phyloP scores from a whole-genome alignment of 2,329 filamentous ascomycete species.

The Mollisiaceae sp. region DNA sequence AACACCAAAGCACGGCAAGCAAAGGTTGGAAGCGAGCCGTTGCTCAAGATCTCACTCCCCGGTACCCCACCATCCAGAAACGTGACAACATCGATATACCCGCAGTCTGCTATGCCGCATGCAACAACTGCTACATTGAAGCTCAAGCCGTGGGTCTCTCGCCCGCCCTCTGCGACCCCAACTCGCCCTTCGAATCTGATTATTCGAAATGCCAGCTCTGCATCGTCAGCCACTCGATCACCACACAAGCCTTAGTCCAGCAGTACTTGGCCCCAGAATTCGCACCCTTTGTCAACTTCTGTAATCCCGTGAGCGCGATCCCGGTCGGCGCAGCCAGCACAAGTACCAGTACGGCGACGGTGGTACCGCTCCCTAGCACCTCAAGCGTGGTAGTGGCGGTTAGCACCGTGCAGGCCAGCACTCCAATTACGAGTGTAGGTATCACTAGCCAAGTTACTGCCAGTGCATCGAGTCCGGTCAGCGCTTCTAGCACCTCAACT shows the following conservation, averaged over 20 bases:
- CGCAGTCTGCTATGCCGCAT: slow-evolving; percentile 55
- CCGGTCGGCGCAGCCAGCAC: slow-evolving; percentile 16
- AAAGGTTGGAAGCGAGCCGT: slow-evolving; percentile 16
- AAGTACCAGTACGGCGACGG: slow-evolving; percentile 21
- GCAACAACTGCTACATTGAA: slow-evolving; percentile 56
- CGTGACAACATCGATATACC: slow-evolving; percentile 50
- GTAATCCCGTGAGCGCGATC: slow-evolving; percentile 26
- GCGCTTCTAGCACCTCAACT: not conserved
- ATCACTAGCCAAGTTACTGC: slow-evolving; percentile 23
- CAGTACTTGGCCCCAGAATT: slow-evolving; percentile 34
- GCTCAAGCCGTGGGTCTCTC: slow-evolving; percentile 55
- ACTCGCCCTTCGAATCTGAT: slow-evolving; percentile 49
- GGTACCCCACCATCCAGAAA: slow-evolving; percentile 38
- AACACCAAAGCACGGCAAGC: not conserved
- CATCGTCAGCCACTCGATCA: slow-evolving; percentile 26
- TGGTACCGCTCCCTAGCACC: slow-evolving; percentile 20
- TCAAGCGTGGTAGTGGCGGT: slow-evolving; percentile 19
- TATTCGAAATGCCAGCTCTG: slow-evolving; percentile 47
- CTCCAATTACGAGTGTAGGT: slow-evolving; percentile 17
- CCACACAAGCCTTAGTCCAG: slow-evolving; percentile 21
- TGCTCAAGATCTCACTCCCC: not conserved
- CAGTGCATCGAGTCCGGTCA: not conserved
- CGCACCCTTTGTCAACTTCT: slow-evolving; percentile 36
- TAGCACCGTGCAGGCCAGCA: slow-evolving; percentile 12
- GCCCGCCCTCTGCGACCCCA: slow-evolving; percentile 49